Evolutionary conservation across 164 flowering plant genomes (phyloP), one percentile per base, ranked within the genome.

Genomic region (Magnolia kwangsiensis): DNA sequence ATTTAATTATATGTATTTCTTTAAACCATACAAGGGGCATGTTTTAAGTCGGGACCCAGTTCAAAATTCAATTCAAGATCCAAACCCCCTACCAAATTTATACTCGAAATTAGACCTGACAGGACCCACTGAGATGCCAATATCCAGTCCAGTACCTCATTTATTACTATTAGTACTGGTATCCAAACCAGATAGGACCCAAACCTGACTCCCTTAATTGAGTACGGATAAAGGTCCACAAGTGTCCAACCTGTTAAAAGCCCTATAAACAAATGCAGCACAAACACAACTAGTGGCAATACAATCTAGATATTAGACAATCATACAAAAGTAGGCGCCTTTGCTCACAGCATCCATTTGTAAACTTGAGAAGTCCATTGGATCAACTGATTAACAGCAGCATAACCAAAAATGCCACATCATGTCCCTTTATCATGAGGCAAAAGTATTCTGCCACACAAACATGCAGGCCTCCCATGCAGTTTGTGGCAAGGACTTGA

Each of bases 401-500:
- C 24, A 64, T 64, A 20, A 20, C 9, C 10, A 1, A 64, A 64
- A 7, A 16, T 19, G n/a, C 29, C 24, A n/a, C 10, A 7, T 20
- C 24, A n/a, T 20, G 67, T 37, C 45, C 45, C 45, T 64, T 64
- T n/a, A 64, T 64, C 67, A 64, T 59, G 63, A 64, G 67, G 61
- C 61, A n/a, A n/a, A 64, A 19, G 67, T n/a, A 14, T 7, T 2
- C 8, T 21, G 21, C 24, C 63, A 61, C 66, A 55, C 45, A 63
- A 27, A 75, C 65, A 61, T 50, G 63, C 63, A 73, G 68, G 77
- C 29, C 55, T 78, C 74, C 55, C 70, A 75, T 76, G 71, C 77
- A 80, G 68, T 61, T 80, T 51, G 63, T 31, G 72, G 78, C 79
- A 75, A 77, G 70, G 78, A 77, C 77, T 64, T 75, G 72, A 77